Evolutionary conservation across 1,139 yeast species (phyloP).

Genomic region (Scheffersomyces lignicola): DNA sequence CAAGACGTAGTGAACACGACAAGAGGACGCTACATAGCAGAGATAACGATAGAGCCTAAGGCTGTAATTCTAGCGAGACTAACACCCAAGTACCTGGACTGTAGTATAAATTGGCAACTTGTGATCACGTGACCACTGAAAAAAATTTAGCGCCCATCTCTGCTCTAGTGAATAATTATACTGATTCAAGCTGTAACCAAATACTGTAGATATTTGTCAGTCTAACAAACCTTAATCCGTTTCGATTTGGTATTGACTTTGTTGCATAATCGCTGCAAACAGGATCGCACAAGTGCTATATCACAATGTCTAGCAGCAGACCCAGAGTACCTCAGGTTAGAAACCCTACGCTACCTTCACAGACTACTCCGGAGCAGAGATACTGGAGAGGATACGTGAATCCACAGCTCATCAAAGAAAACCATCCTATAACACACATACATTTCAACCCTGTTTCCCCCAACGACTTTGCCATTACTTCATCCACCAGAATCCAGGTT

Average conservation of each 20-base stretch:
- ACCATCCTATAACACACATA: conserved; percentile 85
- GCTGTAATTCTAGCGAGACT: too few species aligned
- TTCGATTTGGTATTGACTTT: too few species aligned
- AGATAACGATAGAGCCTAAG: too few species aligned
- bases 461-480: conserved; percentile 90
- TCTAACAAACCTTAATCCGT: too few species aligned
- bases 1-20: too few species aligned
- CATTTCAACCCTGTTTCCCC: conserved; percentile 86
- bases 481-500: conserved; percentile 88
- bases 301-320: conserved; percentile 80
- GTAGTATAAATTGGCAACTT: too few species aligned
- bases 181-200: too few species aligned
- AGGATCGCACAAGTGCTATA: too few species aligned
- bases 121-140: conserved; percentile 1
- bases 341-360: conserved; percentile 72
- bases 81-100: too few species aligned
- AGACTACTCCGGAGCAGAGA: conserved; percentile 89
- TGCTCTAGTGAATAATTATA: conserved; percentile 1
- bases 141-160: conserved; percentile 4
- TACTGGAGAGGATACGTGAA: conserved; percentile 88
- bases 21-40: too few species aligned
- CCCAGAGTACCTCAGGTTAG: conserved; percentile 69
- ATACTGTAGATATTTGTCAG: too few species aligned
- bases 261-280: too few species aligned
- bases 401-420: conserved; percentile 91